Conservation (phyloP, 805 yeast species). For the Zygotorulaspora danielsina region DNA sequence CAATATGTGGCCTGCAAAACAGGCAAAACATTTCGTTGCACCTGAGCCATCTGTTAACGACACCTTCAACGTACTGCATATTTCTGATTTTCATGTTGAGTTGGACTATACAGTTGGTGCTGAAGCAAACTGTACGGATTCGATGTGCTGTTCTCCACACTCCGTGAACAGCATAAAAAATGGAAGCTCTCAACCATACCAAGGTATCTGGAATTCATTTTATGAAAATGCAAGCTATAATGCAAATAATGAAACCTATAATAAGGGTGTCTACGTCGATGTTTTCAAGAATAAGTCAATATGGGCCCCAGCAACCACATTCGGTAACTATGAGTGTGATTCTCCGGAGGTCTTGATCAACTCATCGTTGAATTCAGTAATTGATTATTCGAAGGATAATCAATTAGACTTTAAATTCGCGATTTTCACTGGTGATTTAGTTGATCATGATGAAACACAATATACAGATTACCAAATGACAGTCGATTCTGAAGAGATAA, state of each 20-base stretch:
- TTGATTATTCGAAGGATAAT: conserved; percentile 32
- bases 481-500: conserved; percentile 47
- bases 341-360: conserved; percentile 60
- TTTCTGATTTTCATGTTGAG: conserved; percentile 64
- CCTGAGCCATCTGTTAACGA: conserved; percentile 43
- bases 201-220: conserved; percentile 24
- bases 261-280: conserved; percentile 29
- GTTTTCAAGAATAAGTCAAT: conserved; percentile 29
- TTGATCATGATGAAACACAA: conserved; percentile 57
- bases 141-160: conserved; percentile 59
- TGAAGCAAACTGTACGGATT: conserved; percentile 53
- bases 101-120: conserved; percentile 50
- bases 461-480: conserved; percentile 47
- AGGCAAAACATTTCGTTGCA: conserved; percentile 41
- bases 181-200: conserved; percentile 24
- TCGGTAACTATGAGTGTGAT: conserved; percentile 62
- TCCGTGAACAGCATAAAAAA: conserved; percentile 38
- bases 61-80: conserved; percentile 56
- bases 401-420: conserved; percentile 51
- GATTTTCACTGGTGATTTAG: conserved; percentile 69
- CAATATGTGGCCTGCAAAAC: conserved; percentile 44
- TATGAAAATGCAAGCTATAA: conserved; percentile 33
- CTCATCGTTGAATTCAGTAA: conserved; percentile 47
- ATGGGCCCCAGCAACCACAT: conserved; percentile 53
- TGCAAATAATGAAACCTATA: conserved; percentile 28